Conservation (phyloP, 2,329 filamentous ascomycete genomes). For the Trichoderma pleuroti region DNA sequence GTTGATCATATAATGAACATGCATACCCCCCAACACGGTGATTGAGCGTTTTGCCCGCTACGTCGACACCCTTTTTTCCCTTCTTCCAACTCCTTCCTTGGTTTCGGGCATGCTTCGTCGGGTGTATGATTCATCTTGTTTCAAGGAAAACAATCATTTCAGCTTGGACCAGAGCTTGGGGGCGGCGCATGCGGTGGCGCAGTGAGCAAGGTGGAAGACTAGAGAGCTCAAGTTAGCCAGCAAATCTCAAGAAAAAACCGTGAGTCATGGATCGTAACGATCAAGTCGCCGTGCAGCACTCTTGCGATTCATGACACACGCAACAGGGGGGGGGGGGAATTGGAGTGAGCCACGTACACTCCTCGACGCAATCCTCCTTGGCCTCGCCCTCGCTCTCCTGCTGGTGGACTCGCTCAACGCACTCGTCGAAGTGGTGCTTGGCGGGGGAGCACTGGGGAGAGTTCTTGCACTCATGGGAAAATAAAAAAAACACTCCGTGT, state of each 20-base stretch:
- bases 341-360: constrained; percentile 69
- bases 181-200: constrained; percentile 86
- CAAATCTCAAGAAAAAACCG: not conserved
- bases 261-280: not conserved
- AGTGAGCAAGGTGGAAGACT: constrained; percentile 99
- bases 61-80: not conserved
- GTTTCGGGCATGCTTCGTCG: constrained; percentile 11
- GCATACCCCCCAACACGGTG: not conserved
- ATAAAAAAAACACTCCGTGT: constrained; percentile 20
- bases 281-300: not conserved
- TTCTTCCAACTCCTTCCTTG: not conserved
- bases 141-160: constrained; percentile 60
- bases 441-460: constrained; percentile 77
- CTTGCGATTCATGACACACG: not conserved
- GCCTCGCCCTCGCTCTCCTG: constrained; percentile 65
- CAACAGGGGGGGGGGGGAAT: not conserved
- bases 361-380: constrained; percentile 96
- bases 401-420: constrained; percentile 79
- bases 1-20: not conserved
- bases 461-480: constrained; percentile 90
- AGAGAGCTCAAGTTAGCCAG: constrained; percentile 17
- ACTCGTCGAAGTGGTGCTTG: constrained; percentile 99
- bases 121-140: not conserved
- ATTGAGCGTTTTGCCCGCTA: not conserved
- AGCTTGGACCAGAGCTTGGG: constrained; percentile 92